These are phyloP conservation scores for Monosporascus ibericus DNA, from an alignment of 2,329 filamentous ascomycete genomes.

Conservation along the genomic window DNA sequence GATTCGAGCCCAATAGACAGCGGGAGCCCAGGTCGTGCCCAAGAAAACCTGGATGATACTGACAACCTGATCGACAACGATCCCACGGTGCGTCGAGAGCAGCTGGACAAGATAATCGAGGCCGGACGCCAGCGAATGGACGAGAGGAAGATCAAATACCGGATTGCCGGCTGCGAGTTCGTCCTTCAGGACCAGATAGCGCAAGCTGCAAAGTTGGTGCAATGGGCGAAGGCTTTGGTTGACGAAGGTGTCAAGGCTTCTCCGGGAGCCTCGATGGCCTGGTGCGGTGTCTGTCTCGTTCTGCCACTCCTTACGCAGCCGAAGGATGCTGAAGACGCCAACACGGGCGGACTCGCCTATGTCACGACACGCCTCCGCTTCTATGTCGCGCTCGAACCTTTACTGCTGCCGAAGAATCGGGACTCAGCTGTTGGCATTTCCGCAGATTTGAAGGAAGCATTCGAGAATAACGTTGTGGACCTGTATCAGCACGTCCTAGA, in stretches of 20 bases:
- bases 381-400: constrained; percentile 24
- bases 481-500: constrained; percentile 29
- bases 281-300: constrained; percentile 30
- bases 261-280: constrained; percentile 25
- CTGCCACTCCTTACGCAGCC: constrained; percentile 29
- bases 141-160: constrained; percentile 7
- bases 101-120: constrained; percentile 7
- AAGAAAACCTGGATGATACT: no score
- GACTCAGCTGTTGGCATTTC: not conserved
- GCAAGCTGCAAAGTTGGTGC: constrained; percentile 12
- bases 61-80: no score
- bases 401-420: constrained; percentile 11
- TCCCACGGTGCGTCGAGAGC: no score
- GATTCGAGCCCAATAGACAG: no score
- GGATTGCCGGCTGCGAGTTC: no score
- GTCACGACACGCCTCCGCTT: constrained; percentile 27
- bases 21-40: no score
- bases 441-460: constrained; percentile 8
- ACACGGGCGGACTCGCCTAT: constrained; percentile 26
- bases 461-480: constrained; percentile 11
- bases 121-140: constrained; percentile 10
- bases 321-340: constrained; percentile 20
- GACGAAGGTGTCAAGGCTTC: constrained; percentile 22
- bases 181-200: constrained; percentile 14
- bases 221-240: constrained; percentile 18